Base-by-base conservation (phyloP, 768 basidiomycete species). In the Trichaptum fuscoviolaceum region DNA sequence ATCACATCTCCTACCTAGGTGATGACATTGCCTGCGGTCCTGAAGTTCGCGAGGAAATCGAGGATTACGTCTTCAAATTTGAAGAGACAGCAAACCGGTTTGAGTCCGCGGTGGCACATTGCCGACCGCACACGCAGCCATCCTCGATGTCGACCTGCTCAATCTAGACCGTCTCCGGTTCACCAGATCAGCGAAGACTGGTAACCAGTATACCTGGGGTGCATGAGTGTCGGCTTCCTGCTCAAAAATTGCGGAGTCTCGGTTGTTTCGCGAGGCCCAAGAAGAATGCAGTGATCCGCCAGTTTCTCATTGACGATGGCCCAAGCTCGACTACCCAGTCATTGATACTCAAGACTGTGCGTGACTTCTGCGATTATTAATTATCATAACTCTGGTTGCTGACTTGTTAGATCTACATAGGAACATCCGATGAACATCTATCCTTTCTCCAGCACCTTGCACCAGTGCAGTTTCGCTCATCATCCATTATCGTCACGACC, bases 201-300 rank as follows among this genome's bases (percentile, higher is more conserved):
- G 97, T 95, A 99, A 1, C 97, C 97, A 0, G 96, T 99, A 3
- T 99, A 95, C 70, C 75, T 99, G 67, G 90, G 89, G 12, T 95
- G 93, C 76, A 99, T 99, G 97, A 95, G 92, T 73, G 95, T 99
- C 9, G 97, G 95, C 1, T 98, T 99, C 76, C 79, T 99, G 70
- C 77, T 99, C 71, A 93, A 93, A 80, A 90, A 89, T 73, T 89
- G 88, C 73, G 90, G 88, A 24, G 96, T 98, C 74, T 93, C 93
- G 20, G 95, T 99, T 60, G 93, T 99, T 1, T 99, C 97, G 97
- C 81, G 97, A 73, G 97, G 97, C 0, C 97, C 97, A 99, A 97
- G 83, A 98, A 97, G 83, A 96, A 96, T 71, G 96, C 91, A 66
- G 96, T 97, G 95, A 96, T 98, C 71, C 82, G 94, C 73, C 96